These are phyloP conservation scores for Camellia oleifera DNA, from an alignment of 179 eudicot genomes.

Conservation along the genomic window DNA sequence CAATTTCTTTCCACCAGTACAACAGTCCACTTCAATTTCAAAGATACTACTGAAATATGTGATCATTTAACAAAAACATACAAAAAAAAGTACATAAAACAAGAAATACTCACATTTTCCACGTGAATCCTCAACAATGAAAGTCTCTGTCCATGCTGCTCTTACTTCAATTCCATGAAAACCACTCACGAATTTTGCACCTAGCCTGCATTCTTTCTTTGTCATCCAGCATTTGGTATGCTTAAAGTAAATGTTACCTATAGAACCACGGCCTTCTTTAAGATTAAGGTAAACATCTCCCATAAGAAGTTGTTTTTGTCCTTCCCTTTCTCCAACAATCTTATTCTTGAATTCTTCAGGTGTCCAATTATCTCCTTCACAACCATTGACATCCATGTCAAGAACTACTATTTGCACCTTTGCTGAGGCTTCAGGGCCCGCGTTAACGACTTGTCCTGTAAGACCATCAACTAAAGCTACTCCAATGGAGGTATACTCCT, in stretches of 20 bases:
- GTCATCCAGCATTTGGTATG: slow-evolving; percentile 90
- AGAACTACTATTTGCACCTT: slow-evolving; percentile 83
- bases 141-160: slow-evolving; percentile 84
- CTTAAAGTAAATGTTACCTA: slow-evolving; percentile 69
- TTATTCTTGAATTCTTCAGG: slow-evolving; percentile 71
- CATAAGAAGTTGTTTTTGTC: slow-evolving; percentile 76
- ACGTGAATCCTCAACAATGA: slow-evolving; percentile 89
- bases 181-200: slow-evolving; percentile 65
- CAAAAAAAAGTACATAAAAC: neutral
- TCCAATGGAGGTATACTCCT: slow-evolving; percentile 26
- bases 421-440: slow-evolving; percentile 58
- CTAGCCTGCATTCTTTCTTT: slow-evolving; percentile 82
- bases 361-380: slow-evolving; percentile 70
- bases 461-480: slow-evolving; percentile 55
- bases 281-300: slow-evolving; percentile 62
- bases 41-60: neutral
- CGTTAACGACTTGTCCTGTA: slow-evolving; percentile 44
- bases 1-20: slow-evolving; percentile 1
- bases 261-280: slow-evolving; percentile 60
- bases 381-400: slow-evolving; percentile 85
- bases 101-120: slow-evolving; percentile 69
- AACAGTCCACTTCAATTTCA: neutral
- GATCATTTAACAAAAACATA: neutral
- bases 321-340: slow-evolving; percentile 81
- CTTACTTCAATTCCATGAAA: slow-evolving; percentile 53